Evolutionary conservation across 2,329 filamentous ascomycete species (phyloP).

Genomic region (Fusarium dlaminii): DNA sequence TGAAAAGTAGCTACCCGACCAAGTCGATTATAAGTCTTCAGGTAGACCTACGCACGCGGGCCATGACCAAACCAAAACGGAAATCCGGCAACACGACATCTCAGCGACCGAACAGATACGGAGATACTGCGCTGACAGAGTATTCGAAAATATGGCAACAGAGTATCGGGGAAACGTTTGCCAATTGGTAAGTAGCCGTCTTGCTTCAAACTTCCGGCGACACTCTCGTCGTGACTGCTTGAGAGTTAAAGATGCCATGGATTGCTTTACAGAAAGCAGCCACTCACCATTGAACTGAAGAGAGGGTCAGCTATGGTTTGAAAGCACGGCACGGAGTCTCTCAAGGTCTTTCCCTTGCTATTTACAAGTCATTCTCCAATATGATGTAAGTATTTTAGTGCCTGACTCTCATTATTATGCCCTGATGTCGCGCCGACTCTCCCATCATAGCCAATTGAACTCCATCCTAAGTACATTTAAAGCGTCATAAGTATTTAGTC

Average conservation of each 20-base stretch:
- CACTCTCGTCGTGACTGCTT: rapidly evolving
- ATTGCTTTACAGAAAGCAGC: background rate
- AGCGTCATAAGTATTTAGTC: rapidly evolving
- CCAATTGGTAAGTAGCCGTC: rapidly evolving
- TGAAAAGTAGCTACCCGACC: rapidly evolving
- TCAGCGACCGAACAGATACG: background rate
- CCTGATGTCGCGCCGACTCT: too few relatives aligned
- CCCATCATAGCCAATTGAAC: rapidly evolving
- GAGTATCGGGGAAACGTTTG: rapidly evolving
- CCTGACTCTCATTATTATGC: rapidly evolving
- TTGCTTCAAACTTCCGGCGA: rapidly evolving
- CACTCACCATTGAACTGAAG: rapidly evolving
- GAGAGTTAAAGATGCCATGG: rapidly evolving
- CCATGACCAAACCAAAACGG: rapidly evolving
- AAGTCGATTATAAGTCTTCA: background rate
- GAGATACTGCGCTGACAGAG: rapidly evolving
- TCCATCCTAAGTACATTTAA: background rate
- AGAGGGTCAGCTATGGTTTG: rapidly evolving
- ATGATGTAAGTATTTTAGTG: rapidly evolving
- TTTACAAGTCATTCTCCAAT: rapidly evolving
- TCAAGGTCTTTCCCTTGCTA: rapidly evolving
- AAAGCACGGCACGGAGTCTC: rapidly evolving
- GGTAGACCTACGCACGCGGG: rapidly evolving
- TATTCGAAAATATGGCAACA: rapidly evolving
- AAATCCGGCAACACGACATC: rapidly evolving